Conservation (phyloP, 1,284 basidiomycete genomes). For the Apiotrichum gamsii region DNA sequence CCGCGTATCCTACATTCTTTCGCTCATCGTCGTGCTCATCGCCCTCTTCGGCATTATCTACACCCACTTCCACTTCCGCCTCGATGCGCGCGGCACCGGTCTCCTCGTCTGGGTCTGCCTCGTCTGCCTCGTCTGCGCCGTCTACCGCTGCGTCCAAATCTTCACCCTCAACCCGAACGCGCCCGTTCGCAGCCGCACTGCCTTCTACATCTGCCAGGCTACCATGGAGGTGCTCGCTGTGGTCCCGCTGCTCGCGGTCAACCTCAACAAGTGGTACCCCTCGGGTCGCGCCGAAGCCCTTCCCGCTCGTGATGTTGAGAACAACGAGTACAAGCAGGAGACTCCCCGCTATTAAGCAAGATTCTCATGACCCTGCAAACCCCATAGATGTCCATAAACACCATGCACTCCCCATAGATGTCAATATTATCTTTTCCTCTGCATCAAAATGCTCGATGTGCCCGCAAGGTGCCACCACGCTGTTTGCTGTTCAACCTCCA, state of each 20-base stretch:
- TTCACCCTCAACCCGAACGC: conserved; percentile 9
- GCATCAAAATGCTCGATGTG: too few species aligned
- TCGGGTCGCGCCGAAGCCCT: too few species aligned
- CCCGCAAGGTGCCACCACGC: too few species aligned
- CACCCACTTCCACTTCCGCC: conserved; percentile 12
- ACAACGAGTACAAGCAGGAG: too few species aligned
- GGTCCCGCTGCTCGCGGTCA: conserved; percentile 5
- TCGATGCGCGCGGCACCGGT: conserved; percentile 1
- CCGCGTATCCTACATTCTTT: conserved; percentile 17
- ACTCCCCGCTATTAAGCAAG: too few species aligned
- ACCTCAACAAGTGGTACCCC: too few species aligned
- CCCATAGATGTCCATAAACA: too few species aligned
- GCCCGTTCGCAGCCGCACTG: conserved; percentile 8
- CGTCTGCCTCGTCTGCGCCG: conserved; percentile 14
- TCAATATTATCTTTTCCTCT: too few species aligned
- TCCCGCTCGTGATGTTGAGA: too few species aligned
- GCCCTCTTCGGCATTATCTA: conserved; percentile 8
- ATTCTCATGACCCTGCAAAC: too few species aligned
- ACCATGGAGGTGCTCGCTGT: conserved; percentile 4
- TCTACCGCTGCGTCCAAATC: conserved; percentile 22
- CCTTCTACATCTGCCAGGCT: conserved; percentile 26
- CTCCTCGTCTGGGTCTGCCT: conserved; percentile 13
- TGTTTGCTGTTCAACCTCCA: too few species aligned
- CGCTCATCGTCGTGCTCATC: conserved; percentile 21
- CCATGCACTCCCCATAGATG: too few species aligned